Base-by-base conservation (phyloP, 2,329 filamentous ascomycete genomes). In the Aurifilum marmelostoma region DNA sequence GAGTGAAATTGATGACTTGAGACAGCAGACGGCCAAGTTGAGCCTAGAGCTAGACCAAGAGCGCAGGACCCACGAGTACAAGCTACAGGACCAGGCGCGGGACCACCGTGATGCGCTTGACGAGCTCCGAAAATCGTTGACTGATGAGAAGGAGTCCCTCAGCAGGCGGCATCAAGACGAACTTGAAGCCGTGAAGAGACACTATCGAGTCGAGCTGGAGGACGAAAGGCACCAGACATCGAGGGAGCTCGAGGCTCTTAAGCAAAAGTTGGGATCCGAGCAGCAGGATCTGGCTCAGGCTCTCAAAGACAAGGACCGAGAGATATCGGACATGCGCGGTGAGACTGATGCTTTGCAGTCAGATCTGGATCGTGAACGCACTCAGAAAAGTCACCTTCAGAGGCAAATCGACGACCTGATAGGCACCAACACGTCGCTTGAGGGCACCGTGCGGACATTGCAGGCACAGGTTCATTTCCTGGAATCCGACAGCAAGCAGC, bases 401-500 rank as follows among this genome's bases (percentile, higher is more conserved):
- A 82, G 79, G 39, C 87, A 81, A 50, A 79, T 92, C 24, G 82
- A 86, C 4, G 88, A 90, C 52, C 83, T 88, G 9, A 85, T 88
- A 4, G 83, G 84, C 11, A 87, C 88, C 54, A 89, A 88, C 68
- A 83, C 89, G 14, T 87, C 87, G 0, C 83, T 97, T 14, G 93
- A 97, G 73, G 90, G 89, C 47, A 89, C 91, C 32, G 89, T 92
- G 72, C 89, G 90, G 72, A 91, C 91, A 3, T 86, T 97, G 72
- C 88, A 90, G 73, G 92, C 92, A 1, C 92, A 95, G 74, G 92
- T 97, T 69, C 90, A 94, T 73, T 97, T 97, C 76, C 87, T 97
- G 24, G 93, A 97, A 77, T 96, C 93, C 0, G 93, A 94, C 75
- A 94, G 89, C 78, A 92, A 97, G 79, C 92, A 93, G 18, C 94